phyloP scores from a whole-genome alignment of 2,329 filamentous ascomycete species.

The Talaromyces sp. region DNA sequence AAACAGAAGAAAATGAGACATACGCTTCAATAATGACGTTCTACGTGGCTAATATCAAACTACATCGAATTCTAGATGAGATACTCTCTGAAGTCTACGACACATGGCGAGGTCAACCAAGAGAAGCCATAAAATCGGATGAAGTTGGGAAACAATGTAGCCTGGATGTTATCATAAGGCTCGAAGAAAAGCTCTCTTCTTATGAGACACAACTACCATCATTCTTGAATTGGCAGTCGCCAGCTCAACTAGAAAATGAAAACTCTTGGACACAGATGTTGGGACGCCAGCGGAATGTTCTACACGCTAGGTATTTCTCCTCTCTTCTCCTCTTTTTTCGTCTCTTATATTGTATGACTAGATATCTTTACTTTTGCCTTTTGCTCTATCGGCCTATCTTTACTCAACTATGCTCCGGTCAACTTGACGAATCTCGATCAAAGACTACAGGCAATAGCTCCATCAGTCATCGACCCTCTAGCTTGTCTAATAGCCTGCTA shows the following conservation, averaged over 20 bases:
- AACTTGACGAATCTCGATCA: not conserved
- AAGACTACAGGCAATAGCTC: no score
- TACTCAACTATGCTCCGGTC: constrained; percentile 31
- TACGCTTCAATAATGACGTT: constrained; percentile 26
- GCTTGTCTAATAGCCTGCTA: constrained; percentile 11
- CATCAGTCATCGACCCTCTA: not conserved
- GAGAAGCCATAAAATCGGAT: not conserved
- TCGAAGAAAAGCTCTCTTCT: not conserved
- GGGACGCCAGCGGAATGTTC: not conserved
- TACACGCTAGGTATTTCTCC: not conserved
- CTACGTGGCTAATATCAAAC: constrained; percentile 27
- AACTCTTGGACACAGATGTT: not conserved
- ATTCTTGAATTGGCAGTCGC: not conserved
- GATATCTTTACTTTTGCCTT: constrained; percentile 33
- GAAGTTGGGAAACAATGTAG: not conserved
- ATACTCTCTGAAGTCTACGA: constrained; percentile 37
- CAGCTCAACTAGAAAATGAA: not conserved
- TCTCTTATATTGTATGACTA: constrained; percentile 11
- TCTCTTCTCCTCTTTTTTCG: not conserved
- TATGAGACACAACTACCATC: not conserved
- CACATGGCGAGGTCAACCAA: constrained; percentile 21
- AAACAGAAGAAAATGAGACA: not conserved
- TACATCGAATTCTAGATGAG: constrained; percentile 31
- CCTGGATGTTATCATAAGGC: not conserved
- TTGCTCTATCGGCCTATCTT: constrained; percentile 36